Percentiles rank a stretch among this genome's conserved stretches.
Conservation (phyloP, 1,139 yeast genomes). For the Pichia sp. region DNA sequence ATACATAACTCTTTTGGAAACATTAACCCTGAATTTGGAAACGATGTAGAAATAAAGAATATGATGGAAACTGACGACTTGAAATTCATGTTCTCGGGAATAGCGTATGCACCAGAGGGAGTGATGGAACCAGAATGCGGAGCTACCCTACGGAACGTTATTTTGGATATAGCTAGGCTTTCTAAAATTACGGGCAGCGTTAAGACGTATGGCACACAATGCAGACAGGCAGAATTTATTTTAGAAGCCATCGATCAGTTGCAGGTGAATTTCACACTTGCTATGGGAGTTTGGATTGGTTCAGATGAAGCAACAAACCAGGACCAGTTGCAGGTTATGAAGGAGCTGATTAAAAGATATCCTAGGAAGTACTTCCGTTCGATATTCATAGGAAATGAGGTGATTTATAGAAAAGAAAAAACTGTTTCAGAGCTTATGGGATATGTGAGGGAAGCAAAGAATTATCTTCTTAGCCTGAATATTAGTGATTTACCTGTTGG, state of each 20-base stretch:
- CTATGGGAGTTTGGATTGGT: slow-evolving; percentile 66
- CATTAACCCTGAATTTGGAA: slow-evolving; percentile 33
- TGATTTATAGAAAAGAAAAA: slow-evolving; percentile 51
- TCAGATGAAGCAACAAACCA: slow-evolving; percentile 38
- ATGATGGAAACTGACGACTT: slow-evolving; percentile 35
- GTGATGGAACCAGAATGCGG: slow-evolving; percentile 54
- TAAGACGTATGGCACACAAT: slow-evolving; percentile 60
- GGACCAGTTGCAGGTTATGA: slow-evolving; percentile 43
- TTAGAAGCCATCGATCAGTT: slow-evolving; percentile 50
- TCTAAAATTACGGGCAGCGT: slow-evolving; percentile 56
- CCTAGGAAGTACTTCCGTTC: slow-evolving; percentile 48
- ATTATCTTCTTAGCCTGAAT: slow-evolving; percentile 36
- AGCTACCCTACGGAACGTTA: slow-evolving; percentile 42
- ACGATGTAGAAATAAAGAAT: slow-evolving; percentile 32
- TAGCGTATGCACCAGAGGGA: slow-evolving; percentile 56
- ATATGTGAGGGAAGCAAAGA: slow-evolving; percentile 42
- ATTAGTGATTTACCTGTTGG: slow-evolving; percentile 45
- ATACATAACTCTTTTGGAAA: slow-evolving; percentile 18
- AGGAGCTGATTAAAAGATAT: slow-evolving; percentile 39
- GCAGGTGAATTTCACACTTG: slow-evolving; percentile 50
- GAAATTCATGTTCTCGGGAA: slow-evolving; percentile 46
- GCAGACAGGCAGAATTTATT: slow-evolving; percentile 51
- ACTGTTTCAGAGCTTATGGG: slow-evolving; percentile 36
- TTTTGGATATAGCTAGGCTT: slow-evolving; percentile 51
- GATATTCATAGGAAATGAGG: slow-evolving; percentile 61